Evolutionary conservation across 805 yeast species (phyloP).

Genomic region (Ascoidea asiatica): DNA sequence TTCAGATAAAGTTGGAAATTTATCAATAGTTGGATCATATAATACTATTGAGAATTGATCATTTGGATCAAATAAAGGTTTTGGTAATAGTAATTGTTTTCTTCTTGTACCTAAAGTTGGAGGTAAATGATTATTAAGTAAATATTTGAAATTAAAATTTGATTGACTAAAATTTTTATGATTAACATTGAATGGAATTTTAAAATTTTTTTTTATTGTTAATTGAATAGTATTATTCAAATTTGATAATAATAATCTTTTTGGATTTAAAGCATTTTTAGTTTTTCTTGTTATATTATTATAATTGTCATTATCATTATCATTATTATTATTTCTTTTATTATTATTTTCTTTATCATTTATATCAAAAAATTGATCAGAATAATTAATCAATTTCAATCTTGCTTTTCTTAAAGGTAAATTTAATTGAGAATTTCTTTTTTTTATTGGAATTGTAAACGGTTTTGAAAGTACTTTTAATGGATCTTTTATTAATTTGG

Average conservation of each 20-base stretch:
- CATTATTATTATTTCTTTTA: conserved; percentile 21
- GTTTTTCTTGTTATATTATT: conserved; percentile 4
- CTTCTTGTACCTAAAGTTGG: conserved; percentile 79
- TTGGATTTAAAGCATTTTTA: conserved; percentile 50
- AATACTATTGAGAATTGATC: conserved; percentile 89
- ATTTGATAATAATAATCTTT: conserved; percentile 21
- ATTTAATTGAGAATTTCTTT: conserved; percentile 13
- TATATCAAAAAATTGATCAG: conserved; percentile 17
- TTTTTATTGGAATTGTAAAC: conserved; percentile 48
- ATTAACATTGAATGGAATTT: conserved; percentile 50
- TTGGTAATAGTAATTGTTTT: conserved; percentile 58
- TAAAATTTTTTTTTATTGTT: conserved; percentile 35
- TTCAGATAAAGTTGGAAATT: conserved; percentile 8
- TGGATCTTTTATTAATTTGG: conserved; percentile 40
- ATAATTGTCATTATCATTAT: conserved; percentile 3
- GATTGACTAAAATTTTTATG: too few species aligned
- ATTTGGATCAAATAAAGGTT: conserved; percentile 90
- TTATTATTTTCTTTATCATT: conserved; percentile 23
- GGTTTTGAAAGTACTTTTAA: conserved; percentile 45
- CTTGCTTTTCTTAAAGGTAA: conserved; percentile 16
- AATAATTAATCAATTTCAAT: conserved; percentile 20
- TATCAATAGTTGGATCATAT: conserved; percentile 90
- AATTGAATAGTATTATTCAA: conserved; percentile 24
- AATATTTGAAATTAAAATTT: conserved; percentile 10
- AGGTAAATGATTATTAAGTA: conserved; percentile 33